Evolutionary conservation across 805 yeast species (phyloP), one percentile per base, ranked within the genome.

Genomic region (Metschnikowia koreensis): DNA sequence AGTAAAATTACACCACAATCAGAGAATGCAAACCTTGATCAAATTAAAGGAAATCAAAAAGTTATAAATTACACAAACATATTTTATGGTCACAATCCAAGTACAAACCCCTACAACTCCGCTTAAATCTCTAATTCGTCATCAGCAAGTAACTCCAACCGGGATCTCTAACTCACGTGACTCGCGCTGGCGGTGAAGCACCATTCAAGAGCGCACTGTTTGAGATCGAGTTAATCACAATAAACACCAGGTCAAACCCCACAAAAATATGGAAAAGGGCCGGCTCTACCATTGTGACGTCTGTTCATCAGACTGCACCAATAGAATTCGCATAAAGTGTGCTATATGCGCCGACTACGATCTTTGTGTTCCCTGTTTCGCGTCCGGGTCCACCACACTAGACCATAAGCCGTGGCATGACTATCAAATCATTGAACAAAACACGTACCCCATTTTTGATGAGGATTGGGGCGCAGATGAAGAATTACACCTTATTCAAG

Each of bases 381-480:
- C 97, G 2, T 81, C 83, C 51, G 99, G 99, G 12, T 73, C 81
- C 13, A 73, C 81, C 22, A 81, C 94, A 3, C 96, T 90, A 2
- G 84, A 82, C 55, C 99, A 94, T 73, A 86, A 90, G 67, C 98
- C 99, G 10, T 89, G 83, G 79, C 99, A 94, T 67, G 96, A 89
- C 64, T 94, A 94, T 67, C 81, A 83, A 62, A 88, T 94, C 13
- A 84, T 93, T 28, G 99, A 94, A 68, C 97, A 96, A 60, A 93
- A 93, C 64, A 87, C 96, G 2, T 93, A 89, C 64, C 99, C 99
- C 0, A 88, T 96, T 9, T 86, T 96, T 59, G 87, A 83, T 47
- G 81, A 79, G 51, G 92, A 86, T 51, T 94, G 99, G 98, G 99
- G 99, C 37, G 99, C 99, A 1, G 99, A 94, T 71, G 99, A 94